phyloP scores from a whole-genome alignment of 2,329 filamentous ascomycete genomes.

The Dactylellina leptospora region DNA sequence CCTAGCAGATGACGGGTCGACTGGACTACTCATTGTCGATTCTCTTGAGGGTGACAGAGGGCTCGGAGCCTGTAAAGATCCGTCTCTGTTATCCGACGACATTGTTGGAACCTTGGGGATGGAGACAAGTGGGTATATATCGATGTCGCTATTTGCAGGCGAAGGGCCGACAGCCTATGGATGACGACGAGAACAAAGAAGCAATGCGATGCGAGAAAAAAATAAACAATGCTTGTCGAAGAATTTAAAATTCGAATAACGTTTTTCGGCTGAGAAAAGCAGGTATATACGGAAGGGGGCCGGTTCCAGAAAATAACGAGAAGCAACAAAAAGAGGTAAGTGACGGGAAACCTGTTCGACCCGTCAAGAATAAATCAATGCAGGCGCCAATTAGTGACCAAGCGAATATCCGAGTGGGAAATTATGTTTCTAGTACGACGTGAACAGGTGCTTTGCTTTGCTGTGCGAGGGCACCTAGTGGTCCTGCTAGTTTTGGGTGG shows the following conservation, averaged over 20 bases:
- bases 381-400: conserved; percentile 36
- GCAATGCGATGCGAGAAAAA: conserved; percentile 9
- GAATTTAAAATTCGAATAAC: conserved; percentile 7
- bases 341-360: conserved; percentile 24
- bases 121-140: conserved; percentile 23
- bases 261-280: conserved; percentile 23
- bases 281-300: conserved; percentile 14
- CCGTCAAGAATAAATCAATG: conserved; percentile 48
- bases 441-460: conserved; percentile 39
- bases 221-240: conserved; percentile 26
- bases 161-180: conserved; percentile 8
- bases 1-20: conserved; percentile 58
- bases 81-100: conserved; percentile 30
- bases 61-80: conserved; percentile 8
- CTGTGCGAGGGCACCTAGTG: conserved; percentile 30
- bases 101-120: conserved; percentile 18
- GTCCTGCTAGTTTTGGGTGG: conserved; percentile 31
- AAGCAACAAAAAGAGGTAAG: conserved; percentile 21
- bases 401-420: conserved; percentile 42
- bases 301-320: conserved; percentile 26
- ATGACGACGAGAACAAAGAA: conserved; percentile 1
- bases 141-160: conserved; percentile 6
- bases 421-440: conserved; percentile 51
- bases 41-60: conserved; percentile 38
- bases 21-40: conserved; percentile 41